phyloP scores from a whole-genome alignment of 768 basidiomycete genomes.

The Naganishia vaughanmartiniae region DNA sequence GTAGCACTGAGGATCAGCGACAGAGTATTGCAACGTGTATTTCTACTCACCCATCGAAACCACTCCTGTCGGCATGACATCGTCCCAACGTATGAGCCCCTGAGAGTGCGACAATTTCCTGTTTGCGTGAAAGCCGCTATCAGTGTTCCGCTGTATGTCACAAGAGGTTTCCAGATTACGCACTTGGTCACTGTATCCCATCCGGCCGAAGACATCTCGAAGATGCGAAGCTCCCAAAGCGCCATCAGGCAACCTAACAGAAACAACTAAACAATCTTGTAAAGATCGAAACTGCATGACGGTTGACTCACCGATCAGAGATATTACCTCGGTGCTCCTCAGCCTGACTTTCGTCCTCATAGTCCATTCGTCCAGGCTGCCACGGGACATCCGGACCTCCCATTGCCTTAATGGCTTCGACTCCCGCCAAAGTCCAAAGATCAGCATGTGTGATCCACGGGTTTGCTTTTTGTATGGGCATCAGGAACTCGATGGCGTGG shows the following conservation, averaged over 20 bases:
- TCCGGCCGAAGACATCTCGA: slow-evolving; percentile 49
- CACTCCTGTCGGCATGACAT: slow-evolving; percentile 51
- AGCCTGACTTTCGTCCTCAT: slow-evolving; percentile 42
- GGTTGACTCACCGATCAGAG: slow-evolving; percentile 35
- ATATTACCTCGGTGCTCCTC: slow-evolving; percentile 48
- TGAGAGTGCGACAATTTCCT: slow-evolving; percentile 53
- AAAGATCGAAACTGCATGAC: slow-evolving; percentile 11
- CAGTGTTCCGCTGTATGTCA: not conserved
- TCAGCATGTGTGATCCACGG: slow-evolving; percentile 51
- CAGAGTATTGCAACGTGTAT: slow-evolving; percentile 21
- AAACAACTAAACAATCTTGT: not conserved
- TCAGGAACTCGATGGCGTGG: slow-evolving; percentile 51
- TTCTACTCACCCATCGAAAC: slow-evolving; percentile 47
- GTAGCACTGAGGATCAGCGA: not conserved
- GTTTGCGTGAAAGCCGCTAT: not conserved
- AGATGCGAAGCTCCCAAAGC: slow-evolving; percentile 51
- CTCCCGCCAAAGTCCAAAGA: slow-evolving; percentile 51
- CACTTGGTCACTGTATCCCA: slow-evolving; percentile 50
- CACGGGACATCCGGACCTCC: slow-evolving; percentile 51
- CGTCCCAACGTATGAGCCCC: slow-evolving; percentile 51
- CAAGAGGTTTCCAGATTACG: not conserved
- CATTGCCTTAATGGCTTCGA: slow-evolving; percentile 48
- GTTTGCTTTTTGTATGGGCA: slow-evolving; percentile 52
- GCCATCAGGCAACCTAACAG: slow-evolving; percentile 48
- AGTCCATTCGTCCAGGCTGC: slow-evolving; percentile 51